Percentiles rank a stretch among this genome's conserved stretches.
Conservation (phyloP, 768 basidiomycete species). For the Grammothele lineata region DNA sequence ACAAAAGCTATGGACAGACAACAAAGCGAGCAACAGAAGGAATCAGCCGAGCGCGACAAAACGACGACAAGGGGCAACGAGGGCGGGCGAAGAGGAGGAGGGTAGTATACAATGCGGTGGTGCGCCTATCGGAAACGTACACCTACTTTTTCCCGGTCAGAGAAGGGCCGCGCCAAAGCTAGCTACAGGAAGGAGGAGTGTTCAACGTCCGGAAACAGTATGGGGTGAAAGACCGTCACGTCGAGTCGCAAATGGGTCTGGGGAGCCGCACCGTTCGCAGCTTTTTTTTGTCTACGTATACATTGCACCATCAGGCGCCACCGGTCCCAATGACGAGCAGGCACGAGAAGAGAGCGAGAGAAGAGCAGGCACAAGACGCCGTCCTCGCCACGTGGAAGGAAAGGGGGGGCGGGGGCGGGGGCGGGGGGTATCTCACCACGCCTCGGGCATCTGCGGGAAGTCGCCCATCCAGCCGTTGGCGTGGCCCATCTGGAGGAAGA, state of each 20-base stretch:
- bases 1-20: neutral
- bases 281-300: too few species aligned
- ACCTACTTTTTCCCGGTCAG: constrained; percentile 1
- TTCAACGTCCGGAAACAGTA: neutral
- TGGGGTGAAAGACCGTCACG: too few species aligned
- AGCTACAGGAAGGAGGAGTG: neutral
- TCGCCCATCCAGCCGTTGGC: constrained; percentile 75
- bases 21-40: neutral
- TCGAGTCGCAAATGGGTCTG: too few species aligned
- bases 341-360: too few species aligned
- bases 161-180: neutral
- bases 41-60: too few species aligned
- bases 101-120: neutral
- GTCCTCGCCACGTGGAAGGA: too few species aligned
- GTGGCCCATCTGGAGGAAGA: constrained; percentile 75
- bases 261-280: too few species aligned
- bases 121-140: neutral
- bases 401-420: too few species aligned
- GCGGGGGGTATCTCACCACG: too few species aligned
- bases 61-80: neutral
- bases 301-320: too few species aligned
- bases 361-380: neutral
- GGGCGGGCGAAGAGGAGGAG: too few species aligned
- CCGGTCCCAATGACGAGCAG: too few species aligned
- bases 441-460: constrained; percentile 74